Percentiles rank a stretch among this genome's conserved stretches.
Conservation (phyloP, 306 rosid species). For the Carpinus fangiana region DNA sequence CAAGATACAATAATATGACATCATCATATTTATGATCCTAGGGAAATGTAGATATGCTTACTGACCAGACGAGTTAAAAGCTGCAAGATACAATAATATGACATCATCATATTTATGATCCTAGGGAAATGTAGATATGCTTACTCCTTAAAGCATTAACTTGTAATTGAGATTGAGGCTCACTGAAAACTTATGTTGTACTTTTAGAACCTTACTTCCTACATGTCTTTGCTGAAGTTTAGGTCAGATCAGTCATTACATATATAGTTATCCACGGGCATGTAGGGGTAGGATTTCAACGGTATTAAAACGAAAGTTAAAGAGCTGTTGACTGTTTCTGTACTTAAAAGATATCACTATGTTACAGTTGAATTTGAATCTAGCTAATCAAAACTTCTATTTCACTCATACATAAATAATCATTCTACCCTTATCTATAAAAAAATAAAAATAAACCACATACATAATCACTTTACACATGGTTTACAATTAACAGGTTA, state of each 20-base stretch:
- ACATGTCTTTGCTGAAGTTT: neutral
- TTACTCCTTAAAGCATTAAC: conserved; percentile 21
- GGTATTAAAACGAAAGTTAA: neutral
- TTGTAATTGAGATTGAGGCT: conserved; percentile 4
- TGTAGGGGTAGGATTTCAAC: neutral
- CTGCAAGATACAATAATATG: conserved; percentile 50
- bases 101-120: conserved; percentile 14
- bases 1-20: conserved; percentile 34
- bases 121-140: conserved; percentile 20
- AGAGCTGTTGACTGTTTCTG: neutral
- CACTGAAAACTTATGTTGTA: neutral
- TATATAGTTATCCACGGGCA: neutral
- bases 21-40: conserved; percentile 15
- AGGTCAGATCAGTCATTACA: neutral
- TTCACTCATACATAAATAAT: neutral
- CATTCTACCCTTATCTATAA: neutral
- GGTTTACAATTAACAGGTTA: neutral
- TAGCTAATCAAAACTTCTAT: neutral
- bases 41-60: conserved; percentile 19
- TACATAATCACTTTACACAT: neutral
- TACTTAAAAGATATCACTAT: neutral
- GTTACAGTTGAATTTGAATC: neutral
- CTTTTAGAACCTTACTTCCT: neutral
- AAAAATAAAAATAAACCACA: neutral
- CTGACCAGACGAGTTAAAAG: conserved; percentile 85